These are phyloP conservation scores for Wickerhamomyces strasburgensis DNA, from an alignment of 805 yeast species.

Conservation along the genomic window DNA sequence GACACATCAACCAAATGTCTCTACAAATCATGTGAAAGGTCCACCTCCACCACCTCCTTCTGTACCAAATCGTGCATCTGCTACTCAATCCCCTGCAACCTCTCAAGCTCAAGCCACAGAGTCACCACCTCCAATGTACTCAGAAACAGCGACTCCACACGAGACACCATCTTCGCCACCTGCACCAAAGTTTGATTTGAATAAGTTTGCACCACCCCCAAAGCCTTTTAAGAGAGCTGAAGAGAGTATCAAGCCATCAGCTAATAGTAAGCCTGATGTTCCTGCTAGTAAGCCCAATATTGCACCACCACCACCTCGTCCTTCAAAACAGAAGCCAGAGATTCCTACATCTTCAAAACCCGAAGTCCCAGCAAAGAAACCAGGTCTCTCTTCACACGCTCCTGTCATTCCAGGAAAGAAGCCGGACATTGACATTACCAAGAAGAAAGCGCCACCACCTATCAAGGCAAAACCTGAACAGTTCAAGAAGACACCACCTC, in stretches of 20 bases:
- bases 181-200: conserved; percentile 1
- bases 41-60: conserved; percentile 3
- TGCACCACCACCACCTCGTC: neutral
- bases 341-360: neutral
- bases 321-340: too few relatives aligned
- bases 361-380: neutral
- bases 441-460: conserved; percentile 8
- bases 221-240: conserved; percentile 16
- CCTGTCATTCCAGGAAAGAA: neutral
- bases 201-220: conserved; percentile 20
- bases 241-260: neutral
- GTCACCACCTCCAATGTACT: neutral
- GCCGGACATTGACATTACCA: neutral
- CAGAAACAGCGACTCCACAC: too few relatives aligned
- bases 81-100: conserved; percentile 1
- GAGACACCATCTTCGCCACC: too few relatives aligned
- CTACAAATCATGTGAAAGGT: neutral
- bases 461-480: conserved; percentile 10
- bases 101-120: conserved; percentile 1
- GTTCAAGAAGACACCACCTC: conserved; percentile 9
- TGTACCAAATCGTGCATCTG: conserved; percentile 2
- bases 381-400: neutral
- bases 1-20: neutral
- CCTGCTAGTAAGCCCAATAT: neutral
- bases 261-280: neutral